These are phyloP conservation scores for Meyerozyma guilliermondii DNA, from an alignment of 1,139 yeast species.

Conservation along the genomic window DNA sequence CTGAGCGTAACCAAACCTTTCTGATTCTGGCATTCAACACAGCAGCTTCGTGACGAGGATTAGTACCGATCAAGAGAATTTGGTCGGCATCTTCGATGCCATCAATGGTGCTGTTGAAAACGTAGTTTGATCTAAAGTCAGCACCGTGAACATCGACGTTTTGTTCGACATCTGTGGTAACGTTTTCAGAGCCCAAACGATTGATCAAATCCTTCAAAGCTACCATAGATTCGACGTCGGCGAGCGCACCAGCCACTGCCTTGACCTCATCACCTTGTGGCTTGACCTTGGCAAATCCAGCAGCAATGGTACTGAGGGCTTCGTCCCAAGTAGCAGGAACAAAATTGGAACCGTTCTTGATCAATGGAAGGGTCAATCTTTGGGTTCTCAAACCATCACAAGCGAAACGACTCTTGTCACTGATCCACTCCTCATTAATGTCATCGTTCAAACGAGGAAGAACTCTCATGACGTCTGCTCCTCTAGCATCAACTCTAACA, in stretches of 20 bases:
- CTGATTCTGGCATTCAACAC: conserved; percentile 83
- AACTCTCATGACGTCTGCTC: conserved; percentile 84
- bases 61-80: conserved; percentile 74
- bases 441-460: conserved; percentile 85
- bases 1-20: conserved; percentile 72
- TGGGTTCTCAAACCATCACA: conserved; percentile 85
- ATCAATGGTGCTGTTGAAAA: conserved; percentile 73
- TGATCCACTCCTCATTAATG: conserved; percentile 88
- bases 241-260: conserved; percentile 78
- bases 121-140: conserved; percentile 74
- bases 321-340: conserved; percentile 86
- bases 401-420: conserved; percentile 83
- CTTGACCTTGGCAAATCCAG: conserved; percentile 51
- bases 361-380: conserved; percentile 77
- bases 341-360: conserved; percentile 67
- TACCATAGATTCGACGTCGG: conserved; percentile 79
- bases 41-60: conserved; percentile 90
- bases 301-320: conserved; percentile 67
- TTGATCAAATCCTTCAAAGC: conserved; percentile 77
- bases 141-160: conserved; percentile 65
- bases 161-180: conserved; percentile 64
- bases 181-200: conserved; percentile 75
- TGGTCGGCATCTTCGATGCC: conserved; percentile 84
- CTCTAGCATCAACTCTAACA: conserved; percentile 81
- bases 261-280: conserved; percentile 72